Evolutionary conservation across 768 basidiomycete genomes (phyloP).

Genomic region (Lactifluus hygrophoroides): DNA sequence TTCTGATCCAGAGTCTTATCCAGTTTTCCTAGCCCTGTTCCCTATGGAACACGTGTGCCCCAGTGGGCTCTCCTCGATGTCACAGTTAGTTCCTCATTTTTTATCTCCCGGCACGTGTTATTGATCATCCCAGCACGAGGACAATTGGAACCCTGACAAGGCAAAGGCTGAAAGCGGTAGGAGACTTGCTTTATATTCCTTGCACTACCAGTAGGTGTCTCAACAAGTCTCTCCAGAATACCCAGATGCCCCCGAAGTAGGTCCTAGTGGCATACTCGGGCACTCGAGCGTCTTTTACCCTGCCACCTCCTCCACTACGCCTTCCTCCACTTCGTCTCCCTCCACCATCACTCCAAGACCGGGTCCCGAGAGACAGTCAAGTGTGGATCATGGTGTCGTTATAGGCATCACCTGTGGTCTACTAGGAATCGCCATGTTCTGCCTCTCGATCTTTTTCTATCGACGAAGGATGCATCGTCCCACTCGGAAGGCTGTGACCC

Average conservation of each 20-base stretch:
- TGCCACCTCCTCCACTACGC: no score
- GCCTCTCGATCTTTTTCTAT: no score
- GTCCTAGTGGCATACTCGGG: not conserved
- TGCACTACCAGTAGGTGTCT: not conserved
- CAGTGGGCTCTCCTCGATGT: no score
- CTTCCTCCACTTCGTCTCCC: no score
- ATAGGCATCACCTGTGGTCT: no score
- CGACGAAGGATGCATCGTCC: no score
- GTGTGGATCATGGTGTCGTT: no score
- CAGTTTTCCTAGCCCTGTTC: constrained; percentile 6
- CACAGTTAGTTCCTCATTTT: not conserved
- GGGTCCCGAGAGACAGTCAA: not conserved
- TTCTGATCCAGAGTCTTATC: not conserved
- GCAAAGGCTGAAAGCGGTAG: not conserved
- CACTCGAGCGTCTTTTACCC: no score
- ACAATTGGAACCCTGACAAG: not conserved
- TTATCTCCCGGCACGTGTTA: not conserved
- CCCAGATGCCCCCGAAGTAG: not conserved
- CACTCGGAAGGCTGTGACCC: no score
- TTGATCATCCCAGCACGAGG: not conserved
- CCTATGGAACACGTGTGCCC: no score
- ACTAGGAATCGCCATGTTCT: no score
- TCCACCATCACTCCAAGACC: not conserved
- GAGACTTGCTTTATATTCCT: not conserved
- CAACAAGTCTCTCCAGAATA: no score